Conservation (phyloP, 1,139 yeast species). For the Ogataea hybrid region DNA sequence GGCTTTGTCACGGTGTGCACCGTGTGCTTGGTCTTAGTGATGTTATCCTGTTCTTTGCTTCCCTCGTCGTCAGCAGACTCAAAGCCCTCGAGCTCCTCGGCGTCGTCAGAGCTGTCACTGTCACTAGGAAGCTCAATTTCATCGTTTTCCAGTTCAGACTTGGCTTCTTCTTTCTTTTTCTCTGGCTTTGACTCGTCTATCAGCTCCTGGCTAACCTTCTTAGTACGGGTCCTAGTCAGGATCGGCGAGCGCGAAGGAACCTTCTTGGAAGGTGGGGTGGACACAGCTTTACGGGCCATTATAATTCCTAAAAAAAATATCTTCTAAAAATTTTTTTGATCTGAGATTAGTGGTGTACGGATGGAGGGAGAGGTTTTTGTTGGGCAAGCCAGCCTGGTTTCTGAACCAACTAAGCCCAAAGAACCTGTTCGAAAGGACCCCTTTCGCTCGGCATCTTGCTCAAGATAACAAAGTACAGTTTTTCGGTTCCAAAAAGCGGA, state of each 20-base stretch:
- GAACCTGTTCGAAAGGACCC: no score
- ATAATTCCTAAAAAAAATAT: constrained; percentile 1
- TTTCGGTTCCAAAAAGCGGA: not conserved
- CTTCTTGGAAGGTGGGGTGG: constrained; percentile 15
- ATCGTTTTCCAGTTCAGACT: constrained; percentile 15
- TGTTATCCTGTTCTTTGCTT: constrained; percentile 13
- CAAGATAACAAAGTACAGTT: no score
- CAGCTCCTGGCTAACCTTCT: constrained; percentile 10
- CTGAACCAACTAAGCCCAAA: no score
- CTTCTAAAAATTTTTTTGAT: constrained; percentile 7
- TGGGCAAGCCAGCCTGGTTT: not conserved
- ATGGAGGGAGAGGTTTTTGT: constrained; percentile 4
- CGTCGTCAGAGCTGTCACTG: constrained; percentile 21
- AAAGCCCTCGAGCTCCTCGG: constrained; percentile 6
- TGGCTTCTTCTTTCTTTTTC: constrained; percentile 5
- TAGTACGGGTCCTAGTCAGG: constrained; percentile 20
- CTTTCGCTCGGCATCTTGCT: no score
- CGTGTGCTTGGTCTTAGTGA: constrained; percentile 11
- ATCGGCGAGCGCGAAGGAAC: constrained; percentile 22
- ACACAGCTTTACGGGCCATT: constrained; percentile 10
- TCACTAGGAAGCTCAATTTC: constrained; percentile 27
- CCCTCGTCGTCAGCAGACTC: constrained; percentile 18
- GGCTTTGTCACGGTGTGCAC: constrained; percentile 33
- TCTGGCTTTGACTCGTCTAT: constrained; percentile 8
- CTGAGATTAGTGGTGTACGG: constrained; percentile 6